Base-by-base conservation (phyloP, 2,329 filamentous ascomycete species). In the Claviceps arundinis region DNA sequence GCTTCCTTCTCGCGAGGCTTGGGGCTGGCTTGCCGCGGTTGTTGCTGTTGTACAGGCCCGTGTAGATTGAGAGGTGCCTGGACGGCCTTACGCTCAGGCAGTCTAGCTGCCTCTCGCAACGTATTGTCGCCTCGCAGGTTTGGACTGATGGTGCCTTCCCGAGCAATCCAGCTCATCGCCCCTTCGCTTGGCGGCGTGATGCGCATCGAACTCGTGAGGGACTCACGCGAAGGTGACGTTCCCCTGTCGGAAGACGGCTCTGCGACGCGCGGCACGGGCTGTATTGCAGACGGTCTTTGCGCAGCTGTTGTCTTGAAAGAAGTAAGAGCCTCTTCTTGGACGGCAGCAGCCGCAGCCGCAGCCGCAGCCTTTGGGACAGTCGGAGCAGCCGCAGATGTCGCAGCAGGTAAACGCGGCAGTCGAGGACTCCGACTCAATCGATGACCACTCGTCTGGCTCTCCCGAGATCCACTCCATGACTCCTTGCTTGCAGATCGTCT, bases 91-190 rank as follows among this genome's bases (percentile, higher is more conserved):
- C 37, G 44, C 34, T 48, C 47, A 14, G 60, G 58, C 5, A 52
- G 34, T 8, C 53, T 50, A 14, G 58, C 58, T 48, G 61, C 60
- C n/a, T 63, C 62, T 38, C 59, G 59, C 13, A 70, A 56, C 5
- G 66, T 58, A 16, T 64, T 62, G 54, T 69, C 66, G 3, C 67
- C 67, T 53, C 66, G 58, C 47, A 69, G 56, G 24, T 57, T 61
- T 2, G 61, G 62, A 51, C 65, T 68, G n/a, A 69, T 66, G 0
- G 67, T 65, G 0, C 66, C 68, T 53, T 68, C 67, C 8, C 61
- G 57, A 1, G 61, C 65, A 43, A 73, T 60, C 73, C 72, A 74
- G 52, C 69, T 73, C 70, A 73, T 71, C 17, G 62, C 66, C 26
- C 68, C 69, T 37, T 67, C 68, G 46, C 61, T 65, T 5, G 55